phyloP scores from a whole-genome alignment of 805 yeast genomes.

The Starmerella bombi region DNA sequence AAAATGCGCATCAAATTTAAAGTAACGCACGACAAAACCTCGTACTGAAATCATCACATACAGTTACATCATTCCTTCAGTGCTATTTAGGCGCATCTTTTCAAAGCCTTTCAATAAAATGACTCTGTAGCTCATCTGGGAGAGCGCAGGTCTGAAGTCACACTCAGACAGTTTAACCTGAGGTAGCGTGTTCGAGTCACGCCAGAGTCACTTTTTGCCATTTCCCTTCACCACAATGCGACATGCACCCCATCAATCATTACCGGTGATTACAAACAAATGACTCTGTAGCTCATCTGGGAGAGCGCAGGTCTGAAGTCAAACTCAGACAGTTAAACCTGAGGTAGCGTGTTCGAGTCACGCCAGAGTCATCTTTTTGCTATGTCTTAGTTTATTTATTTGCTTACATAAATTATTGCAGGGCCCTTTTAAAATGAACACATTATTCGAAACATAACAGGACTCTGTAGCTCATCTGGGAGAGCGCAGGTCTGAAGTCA shows the following conservation, averaged over 20 bases:
- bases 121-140: slow-evolving; percentile 11
- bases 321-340: slow-evolving; percentile 8
- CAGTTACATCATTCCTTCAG: too few species aligned
- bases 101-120: background rate
- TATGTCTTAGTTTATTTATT: too few species aligned
- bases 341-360: slow-evolving; percentile 12
- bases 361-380: slow-evolving; percentile 7
- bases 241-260: too few species aligned
- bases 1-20: too few species aligned
- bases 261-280: background rate
- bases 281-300: slow-evolving; percentile 10
- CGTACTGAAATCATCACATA: background rate
- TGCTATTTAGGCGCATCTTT: too few species aligned
- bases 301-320: slow-evolving; percentile 13
- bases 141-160: slow-evolving; percentile 13
- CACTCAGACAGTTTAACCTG: slow-evolving; percentile 8
- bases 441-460: background rate
- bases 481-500: slow-evolving; percentile 13
- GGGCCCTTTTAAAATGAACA: too few species aligned
- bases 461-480: slow-evolving; percentile 11
- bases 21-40: too few species aligned
- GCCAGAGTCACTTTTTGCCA: slow-evolving; percentile 8
- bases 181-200: slow-evolving; percentile 12
- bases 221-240: too few species aligned
- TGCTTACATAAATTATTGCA: too few species aligned